phyloP scores from a whole-genome alignment of 2,329 filamentous ascomycete genomes.

The Seiridium unicorne region DNA sequence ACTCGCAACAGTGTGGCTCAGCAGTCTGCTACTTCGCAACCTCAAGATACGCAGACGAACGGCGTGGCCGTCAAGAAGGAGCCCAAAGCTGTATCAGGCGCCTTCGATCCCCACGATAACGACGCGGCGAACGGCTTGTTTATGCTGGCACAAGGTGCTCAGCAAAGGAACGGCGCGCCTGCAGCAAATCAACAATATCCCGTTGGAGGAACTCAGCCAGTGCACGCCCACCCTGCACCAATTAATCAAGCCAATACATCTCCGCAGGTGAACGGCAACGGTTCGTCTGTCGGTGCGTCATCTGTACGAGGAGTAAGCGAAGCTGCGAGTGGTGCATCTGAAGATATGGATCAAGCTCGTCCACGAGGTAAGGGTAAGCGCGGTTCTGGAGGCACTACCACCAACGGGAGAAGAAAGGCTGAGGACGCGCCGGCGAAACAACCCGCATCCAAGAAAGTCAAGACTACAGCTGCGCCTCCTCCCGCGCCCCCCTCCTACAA shows the following conservation, averaged over 20 bases:
- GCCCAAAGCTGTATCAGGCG: slow-evolving; percentile 54
- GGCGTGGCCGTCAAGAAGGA: slow-evolving; percentile 44
- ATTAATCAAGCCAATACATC: slow-evolving; percentile 40
- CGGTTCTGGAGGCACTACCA: slow-evolving; percentile 41
- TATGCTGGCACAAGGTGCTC: slow-evolving; percentile 74
- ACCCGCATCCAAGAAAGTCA: slow-evolving; percentile 68
- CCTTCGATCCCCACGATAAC: slow-evolving; percentile 86
- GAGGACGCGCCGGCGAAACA: slow-evolving; percentile 65
- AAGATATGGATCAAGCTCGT: slow-evolving; percentile 69
- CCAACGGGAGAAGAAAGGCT: slow-evolving; percentile 75
- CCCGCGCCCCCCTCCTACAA: slow-evolving; percentile 23
- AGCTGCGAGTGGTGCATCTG: slow-evolving; percentile 67
- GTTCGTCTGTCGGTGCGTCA: slow-evolving; percentile 37
- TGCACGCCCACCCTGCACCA: slow-evolving; percentile 47
- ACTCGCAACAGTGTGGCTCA: slow-evolving; percentile 39
- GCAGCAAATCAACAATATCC: slow-evolving; percentile 46
- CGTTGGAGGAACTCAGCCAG: slow-evolving; percentile 41
- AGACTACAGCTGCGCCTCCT: slow-evolving; percentile 35
- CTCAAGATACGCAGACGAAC: slow-evolving; percentile 46
- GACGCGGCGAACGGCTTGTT: slow-evolving; percentile 94
- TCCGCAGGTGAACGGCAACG: slow-evolving; percentile 52
- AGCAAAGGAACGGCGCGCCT: slow-evolving; percentile 53
- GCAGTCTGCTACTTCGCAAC: slow-evolving; percentile 46
- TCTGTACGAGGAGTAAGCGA: slow-evolving; percentile 62
- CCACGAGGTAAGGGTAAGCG: slow-evolving; percentile 70